Percentiles rank a stretch among this genome's conserved stretches.
phyloP scores from a whole-genome alignment of 2,329 filamentous ascomycete genomes.

The Pleomassaria siparia region DNA sequence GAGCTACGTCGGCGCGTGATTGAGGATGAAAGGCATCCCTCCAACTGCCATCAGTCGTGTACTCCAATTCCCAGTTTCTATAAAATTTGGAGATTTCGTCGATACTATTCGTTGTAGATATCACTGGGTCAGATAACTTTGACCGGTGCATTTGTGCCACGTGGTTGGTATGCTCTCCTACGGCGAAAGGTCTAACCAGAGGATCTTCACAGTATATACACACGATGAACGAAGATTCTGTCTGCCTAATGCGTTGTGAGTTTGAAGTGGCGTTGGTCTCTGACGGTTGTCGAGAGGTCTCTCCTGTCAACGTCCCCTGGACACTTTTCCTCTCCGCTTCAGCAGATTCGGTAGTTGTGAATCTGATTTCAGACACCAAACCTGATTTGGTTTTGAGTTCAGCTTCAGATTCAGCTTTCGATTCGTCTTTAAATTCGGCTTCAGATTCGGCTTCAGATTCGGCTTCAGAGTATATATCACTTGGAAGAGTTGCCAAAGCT shows the following conservation, averaged over 20 bases:
- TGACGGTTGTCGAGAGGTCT: too few relatives aligned
- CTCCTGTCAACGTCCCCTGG: too few relatives aligned
- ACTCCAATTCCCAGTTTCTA: neutral
- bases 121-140: too few relatives aligned
- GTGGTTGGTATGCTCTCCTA: neutral
- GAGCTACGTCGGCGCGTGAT: neutral
- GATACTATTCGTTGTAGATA: neutral
- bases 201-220: neutral
- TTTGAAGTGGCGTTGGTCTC: too few relatives aligned
- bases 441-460: slow-evolving; percentile 13
- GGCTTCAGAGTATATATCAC: slow-evolving; percentile 17
- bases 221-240: neutral
- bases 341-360: too few relatives aligned
- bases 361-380: too few relatives aligned
- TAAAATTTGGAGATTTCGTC: neutral
- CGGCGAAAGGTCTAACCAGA: neutral
- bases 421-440: slow-evolving; percentile 4
- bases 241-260: too few relatives aligned
- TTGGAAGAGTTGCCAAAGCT: slow-evolving; percentile 18
- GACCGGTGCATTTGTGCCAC: neutral
- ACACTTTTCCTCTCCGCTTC: neutral
- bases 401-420: slow-evolving; percentile 5
- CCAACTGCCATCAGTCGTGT: neutral
- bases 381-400: neutral
- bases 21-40: neutral